Evolutionary conservation across 2,329 filamentous ascomycete species (phyloP), one percentile per base, ranked within the genome.

Genomic region (Mycosphaerelloides madeirae): DNA sequence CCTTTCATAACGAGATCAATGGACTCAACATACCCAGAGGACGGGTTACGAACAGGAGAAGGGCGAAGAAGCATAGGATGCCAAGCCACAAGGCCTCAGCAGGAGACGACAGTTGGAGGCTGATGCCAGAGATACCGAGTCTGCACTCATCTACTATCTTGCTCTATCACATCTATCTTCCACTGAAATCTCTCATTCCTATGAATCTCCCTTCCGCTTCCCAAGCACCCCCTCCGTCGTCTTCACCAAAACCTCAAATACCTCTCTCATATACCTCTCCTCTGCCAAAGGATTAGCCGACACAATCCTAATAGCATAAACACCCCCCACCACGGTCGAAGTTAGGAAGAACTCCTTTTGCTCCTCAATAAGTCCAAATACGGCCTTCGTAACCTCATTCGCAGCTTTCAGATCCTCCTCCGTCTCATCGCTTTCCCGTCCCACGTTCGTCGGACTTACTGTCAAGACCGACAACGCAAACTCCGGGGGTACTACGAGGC

Each of bases 301-400:
- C 16, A 91, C 84, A 29, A 96, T 80, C 0, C 91, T 76, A 49
- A 97, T 94, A 1, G 85, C 83, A 65, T 87, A 87, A 15, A 81
- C 73, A 1, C 81, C 85, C 7, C 79, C 80, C 11, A 95, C 75
- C 3, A 88, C 78, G 1, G 83, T 85, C 32, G 81, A 84, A 0
- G 89, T 96, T 18, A 96, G 70, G 66, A 87, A 96, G 44, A 95
- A 85, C 65, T 87, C 80, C 1, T 87, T 87, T 6, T 77, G 71
- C 3, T 73, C 71, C 57, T 94, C 91, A 20, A 95, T 77, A 18
- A 72, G 65, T 58, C 93, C 85, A 57, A 87, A 91, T 11, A 95
- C 78, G 43, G 76, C 74, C 65, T 84, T 84, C 1, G 89, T 94
- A 9, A 85, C 60, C 15, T 67, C 70, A 55, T 93, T 88, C 11